These are phyloP conservation scores for Achlya hypogyna DNA, from an alignment of 352 stramenopile species.

Conservation along the genomic window DNA sequence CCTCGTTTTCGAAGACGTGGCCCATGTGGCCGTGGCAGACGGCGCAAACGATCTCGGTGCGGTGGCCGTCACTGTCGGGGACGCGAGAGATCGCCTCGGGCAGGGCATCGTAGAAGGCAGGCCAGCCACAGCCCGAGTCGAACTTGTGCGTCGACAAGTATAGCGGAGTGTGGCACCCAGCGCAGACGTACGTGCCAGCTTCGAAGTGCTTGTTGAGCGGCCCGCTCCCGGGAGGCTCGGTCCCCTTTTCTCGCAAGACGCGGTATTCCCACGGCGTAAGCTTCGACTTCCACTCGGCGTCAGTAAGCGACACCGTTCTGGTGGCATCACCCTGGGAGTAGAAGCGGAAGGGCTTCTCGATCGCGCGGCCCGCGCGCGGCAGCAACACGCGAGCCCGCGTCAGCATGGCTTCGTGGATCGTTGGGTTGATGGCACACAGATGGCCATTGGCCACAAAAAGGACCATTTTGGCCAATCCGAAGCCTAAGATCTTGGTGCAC, in stretches of 20 bases:
- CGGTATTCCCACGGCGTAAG: constrained; percentile 74
- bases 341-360: not conserved
- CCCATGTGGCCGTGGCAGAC: constrained; percentile 86
- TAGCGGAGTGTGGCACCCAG: constrained; percentile 76
- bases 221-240: constrained; percentile 76
- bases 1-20: constrained; percentile 86
- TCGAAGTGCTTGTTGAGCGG: constrained; percentile 86
- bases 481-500: too few species aligned
- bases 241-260: constrained; percentile 85
- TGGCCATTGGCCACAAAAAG: not conserved
- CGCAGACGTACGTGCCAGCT: constrained; percentile 79
- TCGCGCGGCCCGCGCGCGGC: too few species aligned
- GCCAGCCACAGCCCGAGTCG: constrained; percentile 85
- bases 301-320: constrained; percentile 18
- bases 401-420: not conserved
- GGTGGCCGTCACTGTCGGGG: constrained; percentile 53
- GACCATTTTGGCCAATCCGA: not conserved
- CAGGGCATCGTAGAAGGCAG: constrained; percentile 85
- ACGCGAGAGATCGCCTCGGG: constrained; percentile 76
- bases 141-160: constrained; percentile 88
- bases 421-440: not conserved
- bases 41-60: constrained; percentile 84
- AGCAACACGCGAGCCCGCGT: not conserved
- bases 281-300: constrained; percentile 74
- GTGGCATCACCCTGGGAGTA: not conserved